Evolutionary conservation across 148 eudicot genomes (phyloP).

Genomic region (Persicaria tinctoria): DNA sequence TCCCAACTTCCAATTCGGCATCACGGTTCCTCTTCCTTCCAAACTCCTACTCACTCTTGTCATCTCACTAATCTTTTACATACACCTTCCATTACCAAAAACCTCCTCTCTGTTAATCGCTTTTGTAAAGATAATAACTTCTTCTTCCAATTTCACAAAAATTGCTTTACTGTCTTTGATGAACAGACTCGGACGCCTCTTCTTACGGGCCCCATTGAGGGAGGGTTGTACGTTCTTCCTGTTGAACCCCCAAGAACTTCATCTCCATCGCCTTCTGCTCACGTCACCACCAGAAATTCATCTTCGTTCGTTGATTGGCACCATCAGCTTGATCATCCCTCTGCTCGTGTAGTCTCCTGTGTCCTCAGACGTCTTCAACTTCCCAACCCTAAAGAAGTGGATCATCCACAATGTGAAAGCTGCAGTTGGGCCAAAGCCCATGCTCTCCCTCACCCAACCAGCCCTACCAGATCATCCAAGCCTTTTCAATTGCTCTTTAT

Average conservation of each 20-base stretch:
- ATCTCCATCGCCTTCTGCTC: neutral
- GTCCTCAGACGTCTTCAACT: neutral
- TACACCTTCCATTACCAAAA: neutral
- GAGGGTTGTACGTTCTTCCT: neutral
- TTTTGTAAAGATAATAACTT: neutral
- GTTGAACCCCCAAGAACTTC: too few species aligned
- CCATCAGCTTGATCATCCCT: neutral
- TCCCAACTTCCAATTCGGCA: neutral
- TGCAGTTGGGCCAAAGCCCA: neutral
- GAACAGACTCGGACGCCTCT: neutral
- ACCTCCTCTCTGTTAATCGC: neutral
- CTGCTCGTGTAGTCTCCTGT: neutral
- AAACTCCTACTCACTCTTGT: neutral
- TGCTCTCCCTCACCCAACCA: neutral
- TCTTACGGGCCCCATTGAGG: neutral
- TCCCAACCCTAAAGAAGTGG: neutral
- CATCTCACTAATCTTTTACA: neutral
- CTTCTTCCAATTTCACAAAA: neutral
- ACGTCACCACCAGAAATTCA: neutral
- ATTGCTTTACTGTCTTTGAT: neutral
- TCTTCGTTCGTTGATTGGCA: neutral
- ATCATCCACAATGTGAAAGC: neutral
- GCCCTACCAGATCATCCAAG: rapidly evolving
- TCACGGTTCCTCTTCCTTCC: neutral
- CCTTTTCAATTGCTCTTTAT: neutral